Percentiles rank a stretch among this genome's conserved stretches.
Conservation (phyloP, 2,329 filamentous ascomycete species). For the Mollisia scopiformis region DNA sequence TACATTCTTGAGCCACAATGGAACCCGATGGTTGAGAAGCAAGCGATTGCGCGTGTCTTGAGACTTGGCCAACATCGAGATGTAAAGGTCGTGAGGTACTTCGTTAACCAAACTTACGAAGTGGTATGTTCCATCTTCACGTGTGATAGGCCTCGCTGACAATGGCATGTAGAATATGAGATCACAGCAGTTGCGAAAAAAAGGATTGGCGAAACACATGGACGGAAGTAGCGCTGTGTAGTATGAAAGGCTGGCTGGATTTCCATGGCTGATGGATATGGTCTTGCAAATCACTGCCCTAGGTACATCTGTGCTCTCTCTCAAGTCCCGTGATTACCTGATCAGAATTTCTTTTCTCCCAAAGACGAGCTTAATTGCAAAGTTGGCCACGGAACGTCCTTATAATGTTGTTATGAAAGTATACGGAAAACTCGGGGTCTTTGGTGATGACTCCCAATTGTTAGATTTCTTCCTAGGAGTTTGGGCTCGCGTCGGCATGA, state of each 20-base stretch:
- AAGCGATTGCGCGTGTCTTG: conserved; percentile 29
- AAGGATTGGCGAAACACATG: neutral
- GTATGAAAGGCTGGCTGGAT: neutral
- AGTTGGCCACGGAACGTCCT: too few relatives aligned
- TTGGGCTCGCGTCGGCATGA: too few relatives aligned
- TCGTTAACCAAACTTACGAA: conserved; percentile 5
- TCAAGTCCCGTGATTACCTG: too few relatives aligned
- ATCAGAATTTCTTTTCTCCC: too few relatives aligned
- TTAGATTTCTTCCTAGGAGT: too few relatives aligned
- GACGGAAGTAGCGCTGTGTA: neutral
- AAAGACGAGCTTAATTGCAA: too few relatives aligned
- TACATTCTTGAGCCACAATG: conserved; percentile 35
- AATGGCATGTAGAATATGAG: neutral
- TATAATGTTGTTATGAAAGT: too few relatives aligned
- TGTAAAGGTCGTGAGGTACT: conserved; percentile 15
- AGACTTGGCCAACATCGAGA: conserved; percentile 28
- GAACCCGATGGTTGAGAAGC: conserved; percentile 35
- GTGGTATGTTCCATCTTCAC: neutral
- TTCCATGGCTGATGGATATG: too few relatives aligned
- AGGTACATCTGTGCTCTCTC: too few relatives aligned
- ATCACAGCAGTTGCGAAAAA: neutral
- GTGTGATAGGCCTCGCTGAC: neutral
- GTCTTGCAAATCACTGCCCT: too few relatives aligned
- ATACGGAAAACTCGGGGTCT: too few relatives aligned
- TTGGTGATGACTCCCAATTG: too few relatives aligned